Base-by-base conservation (phyloP, 2,329 filamentous ascomycete species). In the Colletotrichum australisinense region DNA sequence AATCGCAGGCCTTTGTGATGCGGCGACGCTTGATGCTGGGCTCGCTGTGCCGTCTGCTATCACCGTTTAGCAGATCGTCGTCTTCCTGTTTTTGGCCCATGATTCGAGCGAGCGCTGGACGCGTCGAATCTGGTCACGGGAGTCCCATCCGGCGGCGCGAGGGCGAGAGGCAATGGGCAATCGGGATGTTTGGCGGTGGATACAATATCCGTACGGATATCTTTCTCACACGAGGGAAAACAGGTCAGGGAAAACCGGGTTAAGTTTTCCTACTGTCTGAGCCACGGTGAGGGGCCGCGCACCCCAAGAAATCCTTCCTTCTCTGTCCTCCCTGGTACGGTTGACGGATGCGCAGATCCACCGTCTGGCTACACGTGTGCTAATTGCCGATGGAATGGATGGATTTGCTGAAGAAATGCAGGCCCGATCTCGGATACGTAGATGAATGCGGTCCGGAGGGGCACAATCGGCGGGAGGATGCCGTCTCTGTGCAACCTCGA, bases 1-100 rank as follows among this genome's bases (percentile, higher is more conserved):
- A 75, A 56, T 75, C 74, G 60, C 74, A 75, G 46, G 74, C 74
- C 63, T 75, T 75, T 38, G 74, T 75, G 66, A 75, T 73, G 57
- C 74, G 74, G 4, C 74, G 68, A 2, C 74, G 69, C 59, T 75
- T 75, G 32, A 75, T 26, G 24, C 46, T 56, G 11, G 70, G 70
- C 55, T 73, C 70, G 59, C 67, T 66, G 32, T 65, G 67, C 46
- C 70, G 53, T n/a, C 70, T 38, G 14, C 14, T 30, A 19, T 69
- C 65, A 14, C 58, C 69, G 24, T 59, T 59, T 57, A 12, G 49
- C 24, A 14, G 59, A 14, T 63, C 24, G 30, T 42, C 9, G 30
- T 56, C 32, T 30, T 38, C 49, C 42, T 59, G 52, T 42, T 69
- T 38, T 38, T 58, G 57, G 58, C 59, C 42, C 70, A 69, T 69